Percentiles rank a stretch among this genome's conserved stretches.
These are phyloP conservation scores for Rhodofomes roseus DNA, from an alignment of 1,284 basidiomycete species.

Conservation along the genomic window DNA sequence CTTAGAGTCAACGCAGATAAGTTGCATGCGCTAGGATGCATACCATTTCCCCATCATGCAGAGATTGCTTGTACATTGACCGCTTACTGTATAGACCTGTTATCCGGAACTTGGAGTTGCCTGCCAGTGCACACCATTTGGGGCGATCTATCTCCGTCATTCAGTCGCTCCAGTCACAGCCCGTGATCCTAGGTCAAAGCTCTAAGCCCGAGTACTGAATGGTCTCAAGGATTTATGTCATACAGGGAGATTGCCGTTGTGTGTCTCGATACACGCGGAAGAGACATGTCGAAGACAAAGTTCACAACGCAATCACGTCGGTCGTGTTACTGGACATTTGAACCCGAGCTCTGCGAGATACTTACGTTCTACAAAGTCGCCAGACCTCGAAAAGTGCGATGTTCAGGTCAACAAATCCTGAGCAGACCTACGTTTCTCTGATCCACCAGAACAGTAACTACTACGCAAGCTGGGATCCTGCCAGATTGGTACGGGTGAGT, in stretches of 20 bases:
- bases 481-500: conserved; percentile 4
- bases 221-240: not conserved
- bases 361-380: too few species aligned
- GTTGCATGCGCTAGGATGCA: too few species aligned
- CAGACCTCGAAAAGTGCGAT: not conserved
- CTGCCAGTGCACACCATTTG: too few species aligned
- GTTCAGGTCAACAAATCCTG: not conserved
- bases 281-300: not conserved
- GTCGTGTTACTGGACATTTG: not conserved
- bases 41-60: too few species aligned
- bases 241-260: not conserved
- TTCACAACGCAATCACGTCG: not conserved
- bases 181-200: too few species aligned
- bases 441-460: conserved; percentile 3
- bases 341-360: too few species aligned
- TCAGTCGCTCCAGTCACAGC: too few species aligned
- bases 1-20: too few species aligned
- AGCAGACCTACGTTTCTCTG: conserved; percentile 2
- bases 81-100: too few species aligned
- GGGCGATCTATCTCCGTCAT: too few species aligned
- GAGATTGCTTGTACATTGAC: too few species aligned
- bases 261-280: not conserved
- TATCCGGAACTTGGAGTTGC: too few species aligned
- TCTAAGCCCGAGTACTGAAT: not conserved
- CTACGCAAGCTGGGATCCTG: conserved; percentile 10